phyloP scores from a whole-genome alignment of 306 rosid genomes.

The Rubus parviflorus region DNA sequence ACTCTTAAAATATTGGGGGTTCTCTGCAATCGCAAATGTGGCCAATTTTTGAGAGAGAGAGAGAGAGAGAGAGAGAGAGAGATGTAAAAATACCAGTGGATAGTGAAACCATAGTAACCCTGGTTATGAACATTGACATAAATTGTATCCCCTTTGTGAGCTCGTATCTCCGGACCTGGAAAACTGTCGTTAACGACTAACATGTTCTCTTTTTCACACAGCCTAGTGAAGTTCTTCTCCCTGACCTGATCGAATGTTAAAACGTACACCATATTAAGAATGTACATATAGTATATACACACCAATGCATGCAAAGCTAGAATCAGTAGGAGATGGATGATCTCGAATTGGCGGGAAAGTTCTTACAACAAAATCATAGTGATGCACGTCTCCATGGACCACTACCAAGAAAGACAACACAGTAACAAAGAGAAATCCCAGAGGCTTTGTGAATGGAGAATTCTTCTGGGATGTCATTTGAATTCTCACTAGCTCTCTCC shows the following conservation, averaged over 20 bases:
- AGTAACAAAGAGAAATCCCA: not conserved
- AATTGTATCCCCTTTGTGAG: conserved; percentile 45
- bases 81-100: conserved; percentile 40
- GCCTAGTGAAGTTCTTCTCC: conserved; percentile 30
- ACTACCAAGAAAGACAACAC: not conserved
- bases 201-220: conserved; percentile 51
- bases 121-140: conserved; percentile 50
- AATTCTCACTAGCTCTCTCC: not conserved
- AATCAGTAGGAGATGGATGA: no score
- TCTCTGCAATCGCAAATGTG: no score
- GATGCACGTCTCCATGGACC: not conserved
- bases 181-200: conserved; percentile 51
- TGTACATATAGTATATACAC: no score
- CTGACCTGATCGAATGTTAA: not conserved
- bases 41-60: no score
- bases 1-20: no score
- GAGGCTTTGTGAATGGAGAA: not conserved
- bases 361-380: conserved; percentile 8
- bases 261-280: no score
- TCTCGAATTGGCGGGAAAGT: not conserved
- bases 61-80: no score
- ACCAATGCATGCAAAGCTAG: no score
- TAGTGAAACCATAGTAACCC: conserved; percentile 46
- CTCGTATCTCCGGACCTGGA: conserved; percentile 57
- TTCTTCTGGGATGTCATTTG: not conserved